phyloP scores from a whole-genome alignment of 345 rosid species.

The Cardamine chenopodiifolia region DNA sequence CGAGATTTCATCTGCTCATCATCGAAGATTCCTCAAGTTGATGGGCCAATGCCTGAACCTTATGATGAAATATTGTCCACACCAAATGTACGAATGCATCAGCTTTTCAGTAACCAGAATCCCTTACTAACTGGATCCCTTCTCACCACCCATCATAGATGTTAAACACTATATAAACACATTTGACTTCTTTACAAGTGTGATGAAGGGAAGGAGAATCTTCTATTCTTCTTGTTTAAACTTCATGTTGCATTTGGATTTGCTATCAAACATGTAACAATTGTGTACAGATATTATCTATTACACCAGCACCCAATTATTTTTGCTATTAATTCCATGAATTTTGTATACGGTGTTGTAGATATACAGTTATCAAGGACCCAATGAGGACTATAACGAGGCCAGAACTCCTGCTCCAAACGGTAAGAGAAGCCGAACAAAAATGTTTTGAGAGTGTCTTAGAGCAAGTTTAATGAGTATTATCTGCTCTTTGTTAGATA shows the following conservation, averaged over 20 bases:
- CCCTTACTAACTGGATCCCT: background rate
- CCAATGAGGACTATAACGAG: slow-evolving; percentile 78
- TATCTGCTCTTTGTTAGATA: slow-evolving; percentile 52
- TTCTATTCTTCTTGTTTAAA: background rate
- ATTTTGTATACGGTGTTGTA: slow-evolving; percentile 35
- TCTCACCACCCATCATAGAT: background rate
- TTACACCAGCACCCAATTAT: too few relatives aligned
- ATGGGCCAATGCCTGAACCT: slow-evolving; percentile 95
- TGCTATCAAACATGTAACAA: background rate
- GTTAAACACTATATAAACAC: background rate
- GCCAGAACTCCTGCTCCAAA: slow-evolving; percentile 89
- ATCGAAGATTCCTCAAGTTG: slow-evolving; percentile 76
- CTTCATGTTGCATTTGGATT: slow-evolving; percentile 6
- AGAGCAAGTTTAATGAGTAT: background rate
- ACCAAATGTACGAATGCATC: slow-evolving; percentile 73
- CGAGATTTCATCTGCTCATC: slow-evolving; percentile 37
- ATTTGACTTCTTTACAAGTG: background rate
- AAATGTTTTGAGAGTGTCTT: slow-evolving; percentile 13
- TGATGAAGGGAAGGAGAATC: background rate
- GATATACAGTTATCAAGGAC: slow-evolving; percentile 97
- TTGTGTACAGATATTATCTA: background rate
- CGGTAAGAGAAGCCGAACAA: slow-evolving; percentile 52
- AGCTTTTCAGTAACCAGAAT: slow-evolving; percentile 20
- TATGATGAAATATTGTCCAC: slow-evolving; percentile 90
- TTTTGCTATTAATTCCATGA: background rate